phyloP scores from a whole-genome alignment of 2,329 filamentous ascomycete species.

The Calcarisporium arbuscula region DNA sequence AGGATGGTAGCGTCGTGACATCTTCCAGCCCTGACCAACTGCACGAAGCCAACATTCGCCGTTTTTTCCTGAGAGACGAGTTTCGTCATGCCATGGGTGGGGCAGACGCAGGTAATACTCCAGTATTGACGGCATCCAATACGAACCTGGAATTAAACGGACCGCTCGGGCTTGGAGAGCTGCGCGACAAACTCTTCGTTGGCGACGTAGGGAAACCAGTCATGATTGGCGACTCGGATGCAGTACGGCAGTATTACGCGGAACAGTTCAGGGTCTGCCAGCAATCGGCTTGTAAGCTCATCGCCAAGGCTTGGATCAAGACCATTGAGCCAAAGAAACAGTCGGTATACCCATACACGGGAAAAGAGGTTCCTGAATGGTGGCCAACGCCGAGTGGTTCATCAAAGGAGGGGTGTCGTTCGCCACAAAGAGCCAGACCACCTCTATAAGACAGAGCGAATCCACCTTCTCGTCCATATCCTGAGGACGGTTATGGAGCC shows the following conservation, averaged over 20 bases:
- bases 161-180: too few species aligned
- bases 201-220: constrained; percentile 43
- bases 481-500: constrained; percentile 51
- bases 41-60: constrained; percentile 30
- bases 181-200: too few species aligned
- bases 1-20: constrained; percentile 39
- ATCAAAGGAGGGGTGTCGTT: constrained; percentile 46
- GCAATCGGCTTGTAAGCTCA: constrained; percentile 64
- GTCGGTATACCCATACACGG: constrained; percentile 65
- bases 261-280: constrained; percentile 60
- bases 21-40: constrained; percentile 40
- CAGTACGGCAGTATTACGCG: constrained; percentile 54
- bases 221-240: constrained; percentile 45
- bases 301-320: constrained; percentile 72
- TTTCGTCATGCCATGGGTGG: constrained; percentile 34
- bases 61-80: constrained; percentile 40
- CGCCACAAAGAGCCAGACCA: constrained; percentile 71
- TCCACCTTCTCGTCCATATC: constrained; percentile 54
- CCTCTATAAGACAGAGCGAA: constrained; percentile 59
- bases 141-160: too few species aligned
- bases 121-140: too few species aligned
- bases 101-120: constrained; percentile 30
- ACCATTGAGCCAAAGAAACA: constrained; percentile 72
- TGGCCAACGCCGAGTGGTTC: constrained; percentile 54
- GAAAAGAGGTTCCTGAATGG: constrained; percentile 59